These are phyloP conservation scores for Rutidosis leptorrhynchoides DNA, from an alignment of 129 eudicot genomes.

Conservation along the genomic window DNA sequence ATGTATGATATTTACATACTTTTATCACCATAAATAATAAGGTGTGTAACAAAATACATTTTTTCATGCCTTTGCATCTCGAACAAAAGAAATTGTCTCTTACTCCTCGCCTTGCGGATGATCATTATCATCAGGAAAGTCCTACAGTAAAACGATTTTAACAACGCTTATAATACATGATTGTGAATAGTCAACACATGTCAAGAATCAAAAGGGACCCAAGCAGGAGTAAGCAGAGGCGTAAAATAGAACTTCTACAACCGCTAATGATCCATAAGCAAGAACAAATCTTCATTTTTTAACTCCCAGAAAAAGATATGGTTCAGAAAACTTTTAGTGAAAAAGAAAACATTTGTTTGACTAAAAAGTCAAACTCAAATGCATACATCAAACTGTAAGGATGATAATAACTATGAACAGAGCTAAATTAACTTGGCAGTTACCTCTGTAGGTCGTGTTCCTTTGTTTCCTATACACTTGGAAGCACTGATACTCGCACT, in stretches of 20 bases:
- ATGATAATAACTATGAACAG: neutral
- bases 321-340: too few relatives aligned
- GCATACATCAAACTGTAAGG: neutral
- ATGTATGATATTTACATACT: constrained; percentile 21
- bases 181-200: too few relatives aligned
- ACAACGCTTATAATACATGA: too few relatives aligned
- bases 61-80: constrained; percentile 7
- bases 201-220: too few relatives aligned
- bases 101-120: constrained; percentile 22
- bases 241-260: too few relatives aligned
- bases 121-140: constrained; percentile 6
- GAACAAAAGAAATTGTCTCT: constrained; percentile 15
- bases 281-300: too few relatives aligned
- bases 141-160: constrained; percentile 25
- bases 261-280: too few relatives aligned
- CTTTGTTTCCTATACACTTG: constrained; percentile 69
- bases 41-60: constrained; percentile 20
- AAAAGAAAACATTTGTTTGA: too few relatives aligned
- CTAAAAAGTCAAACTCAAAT: too few relatives aligned
- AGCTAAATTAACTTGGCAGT: neutral
- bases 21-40: constrained; percentile 21
- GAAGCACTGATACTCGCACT: constrained; percentile 98
- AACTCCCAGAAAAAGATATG: too few relatives aligned
- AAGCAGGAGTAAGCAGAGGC: too few relatives aligned
- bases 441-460: constrained; percentile 59